These are phyloP conservation scores for Aspergillus sergii DNA, from an alignment of 2,329 filamentous ascomycete genomes.

Conservation along the genomic window DNA sequence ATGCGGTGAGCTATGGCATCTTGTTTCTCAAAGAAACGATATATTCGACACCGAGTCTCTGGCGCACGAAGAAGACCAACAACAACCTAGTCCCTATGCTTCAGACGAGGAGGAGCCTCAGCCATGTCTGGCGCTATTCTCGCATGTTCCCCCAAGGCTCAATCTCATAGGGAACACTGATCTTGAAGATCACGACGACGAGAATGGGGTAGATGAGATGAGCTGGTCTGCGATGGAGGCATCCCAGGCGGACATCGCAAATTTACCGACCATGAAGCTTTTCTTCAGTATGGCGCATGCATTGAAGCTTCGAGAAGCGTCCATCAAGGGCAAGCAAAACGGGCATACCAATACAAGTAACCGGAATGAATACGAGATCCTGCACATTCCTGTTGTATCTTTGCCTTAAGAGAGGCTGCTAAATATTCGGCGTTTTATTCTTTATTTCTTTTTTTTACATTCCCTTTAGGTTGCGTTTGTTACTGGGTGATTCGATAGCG, in stretches of 20 bases:
- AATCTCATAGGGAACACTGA: constrained; percentile 16
- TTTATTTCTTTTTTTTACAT: not conserved
- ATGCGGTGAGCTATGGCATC: constrained; percentile 39
- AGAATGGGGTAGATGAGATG: constrained; percentile 1
- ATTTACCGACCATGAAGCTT: constrained; percentile 16
- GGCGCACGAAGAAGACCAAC: constrained; percentile 16
- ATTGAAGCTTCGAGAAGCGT: constrained; percentile 15
- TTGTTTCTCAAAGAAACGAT: constrained; percentile 31
- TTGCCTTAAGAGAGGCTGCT: constrained; percentile 10
- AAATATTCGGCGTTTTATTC: not conserved
- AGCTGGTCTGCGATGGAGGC: constrained; percentile 1
- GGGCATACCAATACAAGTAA: not conserved
- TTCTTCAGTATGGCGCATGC: constrained; percentile 14
- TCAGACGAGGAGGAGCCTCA: constrained; percentile 18
- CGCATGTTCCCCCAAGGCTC: constrained; percentile 18
- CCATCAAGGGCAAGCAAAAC: constrained; percentile 4
- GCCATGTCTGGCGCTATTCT: constrained; percentile 21
- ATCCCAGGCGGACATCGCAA: constrained; percentile 10
- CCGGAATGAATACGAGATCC: not conserved
- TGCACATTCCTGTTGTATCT: constrained; percentile 19
- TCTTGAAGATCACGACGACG: constrained; percentile 16
- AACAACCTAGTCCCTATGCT: constrained; percentile 21
- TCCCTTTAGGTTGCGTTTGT: not conserved
- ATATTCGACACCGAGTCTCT: constrained; percentile 28
- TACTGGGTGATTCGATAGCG: not conserved